These are phyloP conservation scores for Trametes villosa DNA, from an alignment of 768 basidiomycete species.

Conservation along the genomic window DNA sequence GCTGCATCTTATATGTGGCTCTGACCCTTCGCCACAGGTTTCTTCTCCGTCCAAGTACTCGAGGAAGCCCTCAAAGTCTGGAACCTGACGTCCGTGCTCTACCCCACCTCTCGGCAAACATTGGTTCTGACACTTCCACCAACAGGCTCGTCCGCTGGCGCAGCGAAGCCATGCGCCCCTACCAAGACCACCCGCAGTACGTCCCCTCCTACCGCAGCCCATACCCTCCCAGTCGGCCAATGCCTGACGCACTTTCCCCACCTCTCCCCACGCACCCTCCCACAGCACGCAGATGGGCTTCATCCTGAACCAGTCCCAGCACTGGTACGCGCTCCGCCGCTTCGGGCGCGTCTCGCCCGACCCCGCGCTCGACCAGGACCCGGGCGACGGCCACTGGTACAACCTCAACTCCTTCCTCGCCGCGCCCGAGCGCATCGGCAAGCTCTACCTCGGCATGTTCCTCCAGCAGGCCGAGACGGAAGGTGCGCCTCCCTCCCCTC, in stretches of 20 bases:
- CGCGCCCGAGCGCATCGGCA: conserved; percentile 81
- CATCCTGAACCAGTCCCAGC: conserved; percentile 82
- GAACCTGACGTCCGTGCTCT: conserved; percentile 69
- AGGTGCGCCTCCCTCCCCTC: conserved; percentile 49
- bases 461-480: conserved; percentile 86
- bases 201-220: conserved; percentile 24
- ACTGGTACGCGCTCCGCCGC: conserved; percentile 88
- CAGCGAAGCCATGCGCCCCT: conserved; percentile 76
- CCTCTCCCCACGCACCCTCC: background rate
- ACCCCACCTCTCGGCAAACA: background rate
- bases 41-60: conserved; percentile 90
- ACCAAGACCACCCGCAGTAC: conserved; percentile 80
- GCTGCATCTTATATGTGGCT: background rate
- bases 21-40: conserved; percentile 51
- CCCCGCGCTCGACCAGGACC: conserved; percentile 45
- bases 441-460: conserved; percentile 83
- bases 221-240: background rate
- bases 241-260: background rate
- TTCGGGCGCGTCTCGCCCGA: conserved; percentile 60
- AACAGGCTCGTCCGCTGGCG: conserved; percentile 82
- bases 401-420: conserved; percentile 80
- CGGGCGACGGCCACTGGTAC: conserved; percentile 77
- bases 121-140: background rate
- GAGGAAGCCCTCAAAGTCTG: conserved; percentile 84
- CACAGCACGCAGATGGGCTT: conserved; percentile 81